Conservation (phyloP, 495 filamentous ascomycete species). For the Hyaloscypha variabilis region DNA sequence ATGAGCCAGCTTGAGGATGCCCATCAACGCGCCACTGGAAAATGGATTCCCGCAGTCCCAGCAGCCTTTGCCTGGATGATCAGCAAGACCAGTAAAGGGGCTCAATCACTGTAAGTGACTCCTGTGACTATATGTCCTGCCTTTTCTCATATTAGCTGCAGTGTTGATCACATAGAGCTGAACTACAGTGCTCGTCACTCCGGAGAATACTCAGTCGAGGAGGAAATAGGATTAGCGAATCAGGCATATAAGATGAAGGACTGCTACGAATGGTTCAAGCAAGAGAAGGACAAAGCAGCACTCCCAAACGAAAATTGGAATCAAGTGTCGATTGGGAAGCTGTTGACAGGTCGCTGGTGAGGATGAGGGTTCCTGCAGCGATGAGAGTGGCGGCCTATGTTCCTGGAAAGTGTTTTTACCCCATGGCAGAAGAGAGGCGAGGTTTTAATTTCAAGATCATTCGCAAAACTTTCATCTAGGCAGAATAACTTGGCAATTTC, state of each 20-base stretch:
- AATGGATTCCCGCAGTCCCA: slow-evolving; percentile 31
- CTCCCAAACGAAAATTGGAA: slow-evolving; percentile 25
- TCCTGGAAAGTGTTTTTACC: too few species aligned
- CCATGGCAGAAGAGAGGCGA: too few species aligned
- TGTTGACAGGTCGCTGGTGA: slow-evolving; percentile 24
- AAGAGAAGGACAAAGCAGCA: slow-evolving; percentile 5
- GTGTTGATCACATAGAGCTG: slow-evolving; percentile 29
- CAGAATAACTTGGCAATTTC: too few species aligned
- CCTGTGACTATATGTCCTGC: background rate
- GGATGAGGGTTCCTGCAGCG: too few species aligned
- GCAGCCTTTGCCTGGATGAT: slow-evolving; percentile 26
- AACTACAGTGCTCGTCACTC: slow-evolving; percentile 27
- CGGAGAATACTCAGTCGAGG: slow-evolving; percentile 28
- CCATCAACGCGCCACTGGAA: slow-evolving; percentile 30
- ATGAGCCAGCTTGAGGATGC: slow-evolving; percentile 32
- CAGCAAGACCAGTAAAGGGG: slow-evolving; percentile 28
- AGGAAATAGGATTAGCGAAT: slow-evolving; percentile 33
- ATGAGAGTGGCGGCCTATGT: too few species aligned
- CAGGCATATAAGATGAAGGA: slow-evolving; percentile 32
- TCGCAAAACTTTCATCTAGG: too few species aligned
- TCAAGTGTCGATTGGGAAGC: slow-evolving; percentile 27
- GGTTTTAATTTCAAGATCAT: too few species aligned
- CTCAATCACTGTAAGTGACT: slow-evolving; percentile 27
- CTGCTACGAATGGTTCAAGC: slow-evolving; percentile 31
- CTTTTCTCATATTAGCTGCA: slow-evolving; percentile 11